Percentiles rank a stretch among this genome's conserved stretches.
phyloP scores from a whole-genome alignment of 257 asterid genomes.

The Hygrophila difformis region DNA sequence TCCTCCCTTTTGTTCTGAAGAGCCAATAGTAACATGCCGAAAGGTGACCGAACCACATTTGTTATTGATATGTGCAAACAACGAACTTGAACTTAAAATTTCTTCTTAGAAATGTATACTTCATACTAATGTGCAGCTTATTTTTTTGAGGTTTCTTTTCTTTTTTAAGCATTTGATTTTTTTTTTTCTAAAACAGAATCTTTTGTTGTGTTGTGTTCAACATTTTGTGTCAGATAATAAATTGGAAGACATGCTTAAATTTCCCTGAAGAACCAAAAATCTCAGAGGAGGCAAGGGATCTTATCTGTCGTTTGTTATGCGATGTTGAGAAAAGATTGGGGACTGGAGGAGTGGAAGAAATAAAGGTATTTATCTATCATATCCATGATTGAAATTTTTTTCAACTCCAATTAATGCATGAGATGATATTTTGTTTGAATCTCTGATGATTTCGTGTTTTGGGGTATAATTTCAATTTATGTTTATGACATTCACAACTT shows the following conservation, averaged over 20 bases:
- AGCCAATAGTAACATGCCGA: slow-evolving; percentile 57
- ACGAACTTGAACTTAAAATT: too few species aligned
- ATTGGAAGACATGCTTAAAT: slow-evolving; percentile 82
- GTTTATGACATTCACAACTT: too few species aligned
- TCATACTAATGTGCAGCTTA: too few species aligned
- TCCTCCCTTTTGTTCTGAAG: slow-evolving; percentile 57
- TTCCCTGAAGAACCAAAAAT: slow-evolving; percentile 75
- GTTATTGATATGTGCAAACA: not conserved
- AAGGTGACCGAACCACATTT: slow-evolving; percentile 26
- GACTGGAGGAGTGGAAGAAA: slow-evolving; percentile 75
- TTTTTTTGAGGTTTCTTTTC: too few species aligned
- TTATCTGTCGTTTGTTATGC: slow-evolving; percentile 71
- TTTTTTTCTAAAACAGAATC: too few species aligned
- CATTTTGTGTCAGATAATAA: slow-evolving; percentile 54
- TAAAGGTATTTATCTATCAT: slow-evolving; percentile 38
- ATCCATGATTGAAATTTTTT: too few species aligned
- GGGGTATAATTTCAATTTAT: too few species aligned
- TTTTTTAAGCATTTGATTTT: too few species aligned
- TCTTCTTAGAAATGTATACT: not conserved
- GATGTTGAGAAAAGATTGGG: slow-evolving; percentile 92
- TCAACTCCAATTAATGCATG: too few species aligned
- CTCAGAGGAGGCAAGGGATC: slow-evolving; percentile 80
- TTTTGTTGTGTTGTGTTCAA: not conserved
- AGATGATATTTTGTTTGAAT: not conserved
- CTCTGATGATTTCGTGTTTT: too few species aligned